A percentile compares a stretch with the other conserved stretches of the same genome.
Conservation (phyloP, 805 yeast genomes). For the Kodamaea kakaduensis region DNA sequence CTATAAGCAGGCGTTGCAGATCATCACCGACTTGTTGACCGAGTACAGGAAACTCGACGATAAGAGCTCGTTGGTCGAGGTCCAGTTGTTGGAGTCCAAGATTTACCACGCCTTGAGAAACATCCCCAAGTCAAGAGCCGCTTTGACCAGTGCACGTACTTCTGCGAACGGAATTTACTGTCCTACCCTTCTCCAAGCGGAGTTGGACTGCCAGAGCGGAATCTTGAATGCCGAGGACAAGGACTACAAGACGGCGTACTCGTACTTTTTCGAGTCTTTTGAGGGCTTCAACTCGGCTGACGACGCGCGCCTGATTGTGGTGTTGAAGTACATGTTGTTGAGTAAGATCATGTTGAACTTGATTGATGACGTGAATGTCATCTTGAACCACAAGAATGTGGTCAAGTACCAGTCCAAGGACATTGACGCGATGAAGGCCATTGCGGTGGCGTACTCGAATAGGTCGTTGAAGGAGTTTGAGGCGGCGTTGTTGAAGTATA, state of each 20-base stretch:
- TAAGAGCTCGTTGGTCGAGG: conserved; percentile 91
- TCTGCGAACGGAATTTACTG: conserved; percentile 96
- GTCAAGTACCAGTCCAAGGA: conserved; percentile 74
- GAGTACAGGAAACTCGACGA: conserved; percentile 95
- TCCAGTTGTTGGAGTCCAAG: conserved; percentile 85
- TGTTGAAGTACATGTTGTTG: conserved; percentile 86
- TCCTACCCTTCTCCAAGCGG: conserved; percentile 91
- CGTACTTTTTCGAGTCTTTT: conserved; percentile 92
- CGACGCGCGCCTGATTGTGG: conserved; percentile 58
- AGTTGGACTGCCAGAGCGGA: conserved; percentile 92
- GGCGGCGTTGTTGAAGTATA: conserved; percentile 66
- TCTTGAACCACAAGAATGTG: conserved; percentile 66
- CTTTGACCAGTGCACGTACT: conserved; percentile 91
- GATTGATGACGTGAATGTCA: conserved; percentile 77
- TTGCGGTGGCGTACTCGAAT: conserved; percentile 83
- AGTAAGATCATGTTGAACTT: conserved; percentile 90
- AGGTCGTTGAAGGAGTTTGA: conserved; percentile 91
- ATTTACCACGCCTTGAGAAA: conserved; percentile 90
- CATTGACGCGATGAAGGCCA: conserved; percentile 93
- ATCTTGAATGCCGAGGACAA: conserved; percentile 93
- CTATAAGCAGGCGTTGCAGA: conserved; percentile 65
- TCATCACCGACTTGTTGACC: conserved; percentile 65
- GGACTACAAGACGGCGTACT: conserved; percentile 93
- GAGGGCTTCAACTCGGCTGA: conserved; percentile 80
- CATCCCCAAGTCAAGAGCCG: conserved; percentile 85